Conservation (phyloP, 2,329 filamentous ascomycete species). For the Curvularia hawaiiensis region DNA sequence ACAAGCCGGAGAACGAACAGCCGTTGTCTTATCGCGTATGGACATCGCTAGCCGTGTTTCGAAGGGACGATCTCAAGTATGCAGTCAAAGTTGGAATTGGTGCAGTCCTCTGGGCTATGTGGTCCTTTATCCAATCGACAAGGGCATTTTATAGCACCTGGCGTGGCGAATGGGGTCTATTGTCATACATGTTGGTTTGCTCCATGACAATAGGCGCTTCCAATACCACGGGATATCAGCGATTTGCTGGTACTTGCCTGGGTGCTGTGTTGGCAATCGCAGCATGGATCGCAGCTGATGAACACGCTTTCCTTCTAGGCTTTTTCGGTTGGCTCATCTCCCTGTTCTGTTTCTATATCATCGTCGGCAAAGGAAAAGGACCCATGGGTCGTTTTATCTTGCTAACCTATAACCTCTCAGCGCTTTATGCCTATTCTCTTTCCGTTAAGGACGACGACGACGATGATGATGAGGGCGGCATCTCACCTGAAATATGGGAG, state of each 20-base stretch:
- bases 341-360: conserved; percentile 86
- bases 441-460: conserved; percentile 79
- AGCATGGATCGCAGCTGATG: conserved; percentile 77
- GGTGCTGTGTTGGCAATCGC: conserved; percentile 77
- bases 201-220: conserved; percentile 97
- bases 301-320: conserved; percentile 76
- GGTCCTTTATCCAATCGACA: conserved; percentile 81
- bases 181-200: conserved; percentile 98
- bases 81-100: conserved; percentile 93
- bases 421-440: conserved; percentile 91
- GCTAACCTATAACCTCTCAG: conserved; percentile 93
- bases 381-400: conserved; percentile 93
- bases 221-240: conserved; percentile 87
- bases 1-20: conserved; percentile 36
- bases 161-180: conserved; percentile 94
- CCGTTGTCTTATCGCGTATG: conserved; percentile 57
- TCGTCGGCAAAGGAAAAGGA: conserved; percentile 80
- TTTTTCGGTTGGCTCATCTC: conserved; percentile 82
- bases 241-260: conserved; percentile 84
- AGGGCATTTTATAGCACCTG: conserved; percentile 82
- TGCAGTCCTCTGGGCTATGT: conserved; percentile 84
- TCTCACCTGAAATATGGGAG: conserved; percentile 81
- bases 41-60: conserved; percentile 60
- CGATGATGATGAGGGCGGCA: conserved; percentile 82
- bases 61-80: conserved; percentile 73